Evolutionary conservation across 495 filamentous ascomycete genomes (phyloP).

Genomic region (Niebla homalea): DNA sequence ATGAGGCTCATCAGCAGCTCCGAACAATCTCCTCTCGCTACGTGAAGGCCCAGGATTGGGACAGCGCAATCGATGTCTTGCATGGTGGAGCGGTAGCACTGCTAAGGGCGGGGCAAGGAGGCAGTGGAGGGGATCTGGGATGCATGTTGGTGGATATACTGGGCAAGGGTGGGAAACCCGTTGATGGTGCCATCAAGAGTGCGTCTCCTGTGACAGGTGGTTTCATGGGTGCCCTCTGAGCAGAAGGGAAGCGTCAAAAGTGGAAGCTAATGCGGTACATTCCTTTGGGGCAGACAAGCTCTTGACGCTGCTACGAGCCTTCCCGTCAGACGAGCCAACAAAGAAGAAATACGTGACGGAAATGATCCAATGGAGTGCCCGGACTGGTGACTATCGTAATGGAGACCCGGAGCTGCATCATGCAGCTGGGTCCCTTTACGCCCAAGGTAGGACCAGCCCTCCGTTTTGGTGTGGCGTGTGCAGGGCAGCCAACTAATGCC

Average conservation of each 20-base stretch:
- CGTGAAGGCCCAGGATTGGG: conserved; percentile 69
- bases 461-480: not conserved
- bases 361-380: conserved; percentile 77
- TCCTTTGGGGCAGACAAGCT: conserved; percentile 10
- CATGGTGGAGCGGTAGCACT: conserved; percentile 72
- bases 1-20: conserved; percentile 96
- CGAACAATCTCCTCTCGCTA: conserved; percentile 88
- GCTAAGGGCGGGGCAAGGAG: conserved; percentile 76
- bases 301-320: conserved; percentile 50
- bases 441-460: conserved; percentile 42
- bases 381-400: conserved; percentile 72
- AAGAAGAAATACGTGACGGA: conserved; percentile 84
- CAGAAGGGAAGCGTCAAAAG: too few relatives aligned
- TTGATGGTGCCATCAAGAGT: conserved; percentile 51
- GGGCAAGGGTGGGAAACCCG: conserved; percentile 64
- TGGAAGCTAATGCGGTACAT: not conserved
- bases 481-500: not conserved
- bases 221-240: not conserved
- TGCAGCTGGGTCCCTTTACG: conserved; percentile 75
- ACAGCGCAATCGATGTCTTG: conserved; percentile 74
- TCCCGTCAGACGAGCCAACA: conserved; percentile 71
- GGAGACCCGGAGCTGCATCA: conserved; percentile 95
- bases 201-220: conserved; percentile 16
- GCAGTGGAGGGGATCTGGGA: conserved; percentile 82
- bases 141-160: conserved; percentile 78